Evolutionary conservation across 306 rosid genomes (phyloP).

Genomic region (Lagenaria siceraria): DNA sequence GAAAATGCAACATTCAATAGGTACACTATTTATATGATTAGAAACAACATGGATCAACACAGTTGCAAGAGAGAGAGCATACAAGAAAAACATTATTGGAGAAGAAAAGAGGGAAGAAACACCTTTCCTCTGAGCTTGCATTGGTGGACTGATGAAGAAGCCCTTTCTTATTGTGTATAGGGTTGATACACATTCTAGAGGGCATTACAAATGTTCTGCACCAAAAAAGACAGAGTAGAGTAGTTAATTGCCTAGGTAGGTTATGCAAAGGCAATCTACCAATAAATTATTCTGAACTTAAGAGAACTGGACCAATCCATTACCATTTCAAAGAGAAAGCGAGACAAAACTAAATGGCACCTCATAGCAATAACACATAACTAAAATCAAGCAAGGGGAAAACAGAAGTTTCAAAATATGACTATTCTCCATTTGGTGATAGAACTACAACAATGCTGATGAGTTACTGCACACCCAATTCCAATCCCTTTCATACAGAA

Average conservation of each 20-base stretch:
- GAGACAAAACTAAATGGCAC: neutral
- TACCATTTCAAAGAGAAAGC: neutral
- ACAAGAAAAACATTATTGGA: neutral
- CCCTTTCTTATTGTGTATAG: constrained; percentile 82
- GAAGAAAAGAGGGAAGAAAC: constrained; percentile 5
- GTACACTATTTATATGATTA: neutral
- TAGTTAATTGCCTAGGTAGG: neutral
- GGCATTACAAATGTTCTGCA: constrained; percentile 95
- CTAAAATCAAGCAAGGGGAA: neutral
- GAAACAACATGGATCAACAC: neutral
- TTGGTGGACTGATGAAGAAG: constrained; percentile 47
- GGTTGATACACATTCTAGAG: constrained; percentile 87
- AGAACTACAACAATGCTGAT: neutral
- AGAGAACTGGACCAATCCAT: neutral
- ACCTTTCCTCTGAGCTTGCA: constrained; percentile 63
- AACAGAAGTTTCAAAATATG: neutral
- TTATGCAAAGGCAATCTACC: neutral
- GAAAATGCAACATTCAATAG: neutral
- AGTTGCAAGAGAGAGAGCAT: neutral
- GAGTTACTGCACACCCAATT: neutral
- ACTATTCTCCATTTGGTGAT: neutral
- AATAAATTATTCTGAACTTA: neutral
- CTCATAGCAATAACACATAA: neutral
- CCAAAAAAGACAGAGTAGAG: constrained; percentile 11
- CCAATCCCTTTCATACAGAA: neutral